Percentiles rank a stretch among this genome's conserved stretches.
These are phyloP conservation scores for Oxytropis ochrocephala DNA, from an alignment of 306 rosid genomes.

Conservation along the genomic window DNA sequence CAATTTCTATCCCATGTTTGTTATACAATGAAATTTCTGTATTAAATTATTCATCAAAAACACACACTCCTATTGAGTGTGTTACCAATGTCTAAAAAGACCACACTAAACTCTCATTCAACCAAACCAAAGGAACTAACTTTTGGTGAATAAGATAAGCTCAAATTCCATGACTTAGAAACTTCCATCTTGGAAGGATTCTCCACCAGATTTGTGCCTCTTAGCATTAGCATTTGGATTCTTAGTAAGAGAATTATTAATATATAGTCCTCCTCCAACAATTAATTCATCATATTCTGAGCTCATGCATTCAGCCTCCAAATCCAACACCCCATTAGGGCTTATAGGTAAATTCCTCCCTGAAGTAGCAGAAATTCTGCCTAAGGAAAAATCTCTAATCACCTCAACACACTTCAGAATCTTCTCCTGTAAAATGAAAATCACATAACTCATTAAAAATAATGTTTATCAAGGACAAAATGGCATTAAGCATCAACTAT, in stretches of 20 bases:
- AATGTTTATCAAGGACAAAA: background rate
- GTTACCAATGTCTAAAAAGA: constrained; percentile 18
- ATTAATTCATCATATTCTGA: constrained; percentile 48
- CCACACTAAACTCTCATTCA: constrained; percentile 55
- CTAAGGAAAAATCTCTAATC: constrained; percentile 41
- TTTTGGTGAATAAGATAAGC: constrained; percentile 29
- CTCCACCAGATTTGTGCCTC: constrained; percentile 28
- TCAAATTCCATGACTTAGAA: constrained; percentile 45
- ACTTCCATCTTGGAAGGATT: constrained; percentile 18
- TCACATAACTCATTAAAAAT: background rate
- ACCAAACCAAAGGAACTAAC: constrained; percentile 50
- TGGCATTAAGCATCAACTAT: background rate
- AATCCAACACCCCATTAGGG: constrained; percentile 56
- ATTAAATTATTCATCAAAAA: constrained; percentile 14
- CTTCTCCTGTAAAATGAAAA: constrained; percentile 55
- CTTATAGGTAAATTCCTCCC: constrained; percentile 44
- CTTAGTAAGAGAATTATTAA: constrained; percentile 35
- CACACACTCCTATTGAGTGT: constrained; percentile 14
- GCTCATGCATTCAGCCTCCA: constrained; percentile 60
- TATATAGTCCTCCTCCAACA: constrained; percentile 35
- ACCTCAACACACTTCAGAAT: constrained; percentile 61
- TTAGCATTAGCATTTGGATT: constrained; percentile 37
- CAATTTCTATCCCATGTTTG: background rate
- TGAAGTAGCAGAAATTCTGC: constrained; percentile 22
- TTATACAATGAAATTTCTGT: background rate